Evolutionary conservation across 257 asterid species (phyloP), one percentile per base, ranked within the genome.

Genomic region (Orobanche coerulescens): DNA sequence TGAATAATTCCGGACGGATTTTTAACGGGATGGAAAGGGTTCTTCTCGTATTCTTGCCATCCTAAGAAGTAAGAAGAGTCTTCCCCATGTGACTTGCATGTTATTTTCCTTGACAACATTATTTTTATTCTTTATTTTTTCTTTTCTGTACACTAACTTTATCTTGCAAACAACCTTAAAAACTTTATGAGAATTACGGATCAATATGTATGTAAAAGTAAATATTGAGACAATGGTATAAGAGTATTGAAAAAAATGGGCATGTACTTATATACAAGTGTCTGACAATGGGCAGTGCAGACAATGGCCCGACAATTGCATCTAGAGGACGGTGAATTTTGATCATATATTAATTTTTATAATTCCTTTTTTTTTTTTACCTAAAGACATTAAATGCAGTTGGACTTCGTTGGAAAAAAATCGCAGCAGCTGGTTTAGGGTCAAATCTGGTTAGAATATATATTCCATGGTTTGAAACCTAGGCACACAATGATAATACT

Each of bases 1-100:
- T 81, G 86, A 18, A 77, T 81, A 28, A 81, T 81, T 43, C 87
- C 87, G 7, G 84, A 70, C 0, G 82, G 84, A 14, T 78, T 81
- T 1, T n/a, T 53, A 20, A 64, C 11, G 0, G 71, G 76, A 59
- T 81, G 48, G 19, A 47, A 81, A 0, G 87, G 78, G 58, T 81
- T 81, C 51, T 75, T 73, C 24, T 78, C 78, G 64, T 81, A 81
- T 39, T 67, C 67, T 65, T 75, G 78, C 79, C 76, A 78, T 51
- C 87, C 87, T 26, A 70, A 13, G 72, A 78, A 81, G 77, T 81
- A 81, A 11, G 75, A 75, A 10, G 87, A 81, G 67, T 81, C 76
- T 67, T 81, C 74, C 2, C 87, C 87, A 44, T 81, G 74, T 16
- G 81, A 74, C 52, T 70, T 65, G 69, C 83, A 77, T 23, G 66